Conservation (phyloP, 2,329 filamentous ascomycete species). For the Elsinoe fawcettii region DNA sequence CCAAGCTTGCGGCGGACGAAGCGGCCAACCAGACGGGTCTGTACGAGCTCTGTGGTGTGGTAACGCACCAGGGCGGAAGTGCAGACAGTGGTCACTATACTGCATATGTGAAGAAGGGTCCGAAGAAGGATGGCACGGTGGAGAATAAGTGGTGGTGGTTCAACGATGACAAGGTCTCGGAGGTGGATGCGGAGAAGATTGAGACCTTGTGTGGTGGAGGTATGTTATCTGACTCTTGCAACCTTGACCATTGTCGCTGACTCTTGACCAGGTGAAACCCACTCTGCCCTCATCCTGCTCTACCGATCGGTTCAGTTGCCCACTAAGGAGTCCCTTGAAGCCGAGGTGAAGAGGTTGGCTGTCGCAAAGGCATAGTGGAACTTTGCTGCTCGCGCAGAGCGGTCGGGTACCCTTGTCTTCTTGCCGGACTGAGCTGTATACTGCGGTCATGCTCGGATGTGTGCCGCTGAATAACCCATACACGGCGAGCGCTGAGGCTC, state of each 20-base stretch:
- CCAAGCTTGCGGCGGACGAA: constrained; percentile 65
- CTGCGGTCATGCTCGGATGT: too few relatives aligned
- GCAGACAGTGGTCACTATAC: constrained; percentile 98
- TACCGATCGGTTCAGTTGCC: constrained; percentile 69
- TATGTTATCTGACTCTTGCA: constrained; percentile 31
- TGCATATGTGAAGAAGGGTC: constrained; percentile 90
- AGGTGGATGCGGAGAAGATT: constrained; percentile 87
- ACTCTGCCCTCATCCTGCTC: constrained; percentile 72
- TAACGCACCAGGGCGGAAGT: constrained; percentile 93
- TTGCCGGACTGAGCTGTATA: neutral
- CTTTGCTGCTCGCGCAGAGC: neutral
- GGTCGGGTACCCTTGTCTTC: too few relatives aligned
- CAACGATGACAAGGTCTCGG: constrained; percentile 94
- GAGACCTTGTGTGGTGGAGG: constrained; percentile 83
- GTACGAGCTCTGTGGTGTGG: constrained; percentile 87
- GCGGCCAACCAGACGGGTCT: constrained; percentile 88
- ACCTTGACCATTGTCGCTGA: neutral
- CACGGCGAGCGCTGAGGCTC: too few relatives aligned
- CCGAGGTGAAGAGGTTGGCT: constrained; percentile 24
- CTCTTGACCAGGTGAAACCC: constrained; percentile 52
- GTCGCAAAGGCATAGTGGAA: neutral
- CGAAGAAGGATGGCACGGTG: constrained; percentile 61
- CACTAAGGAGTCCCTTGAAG: constrained; percentile 40
- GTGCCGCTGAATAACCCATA: too few relatives aligned
- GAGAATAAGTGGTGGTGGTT: constrained; percentile 99